Conservation (phyloP, 2,329 filamentous ascomycete genomes). For the Ilyonectria sp. region DNA sequence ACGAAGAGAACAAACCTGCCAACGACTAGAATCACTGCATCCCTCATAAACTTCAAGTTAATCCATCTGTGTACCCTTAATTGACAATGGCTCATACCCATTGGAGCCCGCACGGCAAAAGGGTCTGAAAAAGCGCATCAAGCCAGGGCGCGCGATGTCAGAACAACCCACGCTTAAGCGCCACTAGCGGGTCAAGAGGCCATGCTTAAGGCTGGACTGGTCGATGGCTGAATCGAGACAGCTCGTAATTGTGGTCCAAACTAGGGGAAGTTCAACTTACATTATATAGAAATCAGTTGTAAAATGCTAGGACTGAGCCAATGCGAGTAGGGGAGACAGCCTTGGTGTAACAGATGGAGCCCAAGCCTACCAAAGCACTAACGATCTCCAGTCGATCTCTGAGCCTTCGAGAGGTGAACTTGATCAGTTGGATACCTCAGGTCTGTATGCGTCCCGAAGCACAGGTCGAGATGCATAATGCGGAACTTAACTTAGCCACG, state of each 20-base stretch:
- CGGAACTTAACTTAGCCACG: not conserved
- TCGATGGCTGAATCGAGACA: not conserved
- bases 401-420: not conserved
- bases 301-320: not conserved
- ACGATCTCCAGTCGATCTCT: not conserved
- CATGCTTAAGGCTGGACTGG: no score
- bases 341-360: not conserved
- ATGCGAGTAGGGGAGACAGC: not conserved
- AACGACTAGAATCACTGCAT: not conserved
- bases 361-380: not conserved
- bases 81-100: not conserved
- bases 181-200: not conserved
- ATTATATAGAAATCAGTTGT: not conserved
- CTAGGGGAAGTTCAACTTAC: not conserved
- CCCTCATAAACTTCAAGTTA: not conserved
- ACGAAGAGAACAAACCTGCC: no score
- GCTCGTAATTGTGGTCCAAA: not conserved
- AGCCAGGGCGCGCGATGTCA: not conserved
- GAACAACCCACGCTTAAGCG: conserved; percentile 5
- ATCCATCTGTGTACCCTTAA: conserved; percentile 1
- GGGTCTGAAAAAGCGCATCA: not conserved
- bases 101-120: conserved; percentile 8
- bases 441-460: not conserved
- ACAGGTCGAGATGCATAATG: not conserved
- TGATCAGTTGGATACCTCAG: not conserved